Percentiles rank a stretch among this genome's conserved stretches.
These are phyloP conservation scores for Sungouiella blattae DNA, from an alignment of 805 yeast species.

Conservation along the genomic window DNA sequence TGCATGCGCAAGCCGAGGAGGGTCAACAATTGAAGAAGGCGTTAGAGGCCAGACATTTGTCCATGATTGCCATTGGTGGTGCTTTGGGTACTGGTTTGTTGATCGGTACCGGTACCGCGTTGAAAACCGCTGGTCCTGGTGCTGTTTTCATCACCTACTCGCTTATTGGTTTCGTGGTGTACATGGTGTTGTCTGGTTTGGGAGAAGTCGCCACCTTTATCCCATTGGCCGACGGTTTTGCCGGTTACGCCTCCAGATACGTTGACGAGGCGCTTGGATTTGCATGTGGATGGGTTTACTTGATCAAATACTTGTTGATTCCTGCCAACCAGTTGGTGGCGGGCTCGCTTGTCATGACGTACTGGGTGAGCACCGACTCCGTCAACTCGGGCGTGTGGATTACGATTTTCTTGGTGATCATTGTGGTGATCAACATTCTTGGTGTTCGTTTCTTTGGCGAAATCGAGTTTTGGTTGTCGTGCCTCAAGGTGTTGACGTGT, in stretches of 20 bases:
- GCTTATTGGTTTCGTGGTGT: conserved; percentile 68
- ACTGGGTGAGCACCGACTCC: conserved; percentile 46
- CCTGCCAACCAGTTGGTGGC: conserved; percentile 67
- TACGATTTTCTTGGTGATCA: conserved; percentile 39
- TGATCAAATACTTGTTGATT: conserved; percentile 51
- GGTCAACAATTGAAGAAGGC: conserved; percentile 43
- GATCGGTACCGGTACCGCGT: conserved; percentile 72
- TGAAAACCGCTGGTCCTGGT: conserved; percentile 69
- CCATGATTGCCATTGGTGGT: conserved; percentile 80
- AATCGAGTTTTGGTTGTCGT: conserved; percentile 53
- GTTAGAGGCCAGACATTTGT: conserved; percentile 50
- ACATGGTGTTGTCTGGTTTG: conserved; percentile 46
- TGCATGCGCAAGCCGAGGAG: conserved; percentile 30
- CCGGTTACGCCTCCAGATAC: conserved; percentile 61
- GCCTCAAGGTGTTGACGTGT: conserved; percentile 62
- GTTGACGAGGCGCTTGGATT: conserved; percentile 66
- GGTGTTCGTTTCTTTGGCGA: conserved; percentile 51
- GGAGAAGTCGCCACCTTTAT: conserved; percentile 69
- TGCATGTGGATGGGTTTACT: conserved; percentile 64
- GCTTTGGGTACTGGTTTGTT: conserved; percentile 79
- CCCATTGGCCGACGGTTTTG: conserved; percentile 64
- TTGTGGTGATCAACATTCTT: conserved; percentile 39
- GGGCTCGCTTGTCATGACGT: conserved; percentile 50
- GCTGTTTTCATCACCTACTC: conserved; percentile 62
- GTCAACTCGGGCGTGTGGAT: conserved; percentile 51